A percentile compares a stretch with the other conserved stretches of the same genome.
These are phyloP conservation scores for Calcarisporium arbuscula DNA, from an alignment of 2,329 filamentous ascomycete species.

Conservation along the genomic window DNA sequence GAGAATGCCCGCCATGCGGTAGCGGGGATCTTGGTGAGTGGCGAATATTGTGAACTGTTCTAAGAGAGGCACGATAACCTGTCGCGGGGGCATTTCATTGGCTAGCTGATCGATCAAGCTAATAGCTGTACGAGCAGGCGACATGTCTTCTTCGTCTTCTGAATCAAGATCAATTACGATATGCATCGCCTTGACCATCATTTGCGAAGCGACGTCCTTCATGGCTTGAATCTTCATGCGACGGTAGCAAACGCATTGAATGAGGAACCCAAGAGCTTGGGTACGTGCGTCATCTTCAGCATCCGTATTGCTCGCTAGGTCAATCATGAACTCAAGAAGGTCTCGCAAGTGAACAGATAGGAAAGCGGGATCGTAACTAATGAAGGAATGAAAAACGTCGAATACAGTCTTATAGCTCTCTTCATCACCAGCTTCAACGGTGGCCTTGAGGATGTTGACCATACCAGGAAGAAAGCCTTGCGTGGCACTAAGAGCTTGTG, in stretches of 20 bases:
- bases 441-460: conserved; percentile 81
- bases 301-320: conserved; percentile 69
- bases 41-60: conserved; percentile 81
- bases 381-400: conserved; percentile 92
- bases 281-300: conserved; percentile 79
- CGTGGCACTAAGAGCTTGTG: conserved; percentile 64
- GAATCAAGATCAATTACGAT: conserved; percentile 86
- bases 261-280: conserved; percentile 88
- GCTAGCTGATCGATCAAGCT: conserved; percentile 85
- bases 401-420: conserved; percentile 87
- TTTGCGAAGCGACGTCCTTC: conserved; percentile 72
- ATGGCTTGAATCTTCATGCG: conserved; percentile 94
- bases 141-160: conserved; percentile 69
- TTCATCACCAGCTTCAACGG: conserved; percentile 74
- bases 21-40: conserved; percentile 64
- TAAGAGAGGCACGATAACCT: conserved; percentile 88
- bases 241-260: conserved; percentile 85
- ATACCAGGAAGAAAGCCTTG: conserved; percentile 78
- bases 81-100: conserved; percentile 81
- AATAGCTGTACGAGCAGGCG: conserved; percentile 77
- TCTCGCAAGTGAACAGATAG: conserved; percentile 83
- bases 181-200: conserved; percentile 82
- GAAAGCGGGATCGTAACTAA: conserved; percentile 82
- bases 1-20: conserved; percentile 84
- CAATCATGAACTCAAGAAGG: conserved; percentile 88